Evolutionary conservation across 331 rosid genomes (phyloP), one percentile per base, ranked within the genome.

Genomic region (Acacia concinna): DNA sequence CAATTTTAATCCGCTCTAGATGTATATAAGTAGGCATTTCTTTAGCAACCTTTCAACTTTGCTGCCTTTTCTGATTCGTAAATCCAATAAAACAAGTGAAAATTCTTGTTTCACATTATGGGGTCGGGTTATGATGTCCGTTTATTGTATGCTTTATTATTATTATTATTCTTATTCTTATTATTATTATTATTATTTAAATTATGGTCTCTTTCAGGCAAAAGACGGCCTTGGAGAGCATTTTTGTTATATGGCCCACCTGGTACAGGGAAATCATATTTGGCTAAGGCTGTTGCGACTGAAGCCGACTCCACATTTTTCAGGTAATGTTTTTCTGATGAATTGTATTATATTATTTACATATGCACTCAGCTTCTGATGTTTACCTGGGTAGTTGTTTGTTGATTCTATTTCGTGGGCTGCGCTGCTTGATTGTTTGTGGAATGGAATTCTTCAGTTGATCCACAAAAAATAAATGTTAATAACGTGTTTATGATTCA

Each of bases 261-360:
- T 70, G 99, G 99, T 82, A 96, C 98, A 6, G 99, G 99, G 41
- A 96, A 96, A 85, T 96, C 99, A 12, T 96, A 96, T 88, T 84
- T 96, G 86, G 99, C 99, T 66, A 96, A 96, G 90, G 99, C 99
- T 28, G 99, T 96, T 86, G 99, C 99, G 44, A 96, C 99, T 6
- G 99, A 96, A 88, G 98, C 99, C 3, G 99, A 96, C 60, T 96
- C 99, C 34, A 96, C 99, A 12, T 96, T 96, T 88, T 96, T 88
- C 87, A 96, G 99, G 99, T 96, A 51, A 80, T 47, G 44, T 51
- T 43, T 14, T 25, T 43, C 54, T 68, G 74, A 25, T 6, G 6
- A 68, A 28, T 5, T 34, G 38, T 51, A 38, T 11, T 74, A 20
- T 49, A 13, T 47, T 44, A 47, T 41, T 43, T 68, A 12, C 72